Evolutionary conservation across 2,329 filamentous ascomycete species (phyloP).

Genomic region (Monosporascus sp.): DNA sequence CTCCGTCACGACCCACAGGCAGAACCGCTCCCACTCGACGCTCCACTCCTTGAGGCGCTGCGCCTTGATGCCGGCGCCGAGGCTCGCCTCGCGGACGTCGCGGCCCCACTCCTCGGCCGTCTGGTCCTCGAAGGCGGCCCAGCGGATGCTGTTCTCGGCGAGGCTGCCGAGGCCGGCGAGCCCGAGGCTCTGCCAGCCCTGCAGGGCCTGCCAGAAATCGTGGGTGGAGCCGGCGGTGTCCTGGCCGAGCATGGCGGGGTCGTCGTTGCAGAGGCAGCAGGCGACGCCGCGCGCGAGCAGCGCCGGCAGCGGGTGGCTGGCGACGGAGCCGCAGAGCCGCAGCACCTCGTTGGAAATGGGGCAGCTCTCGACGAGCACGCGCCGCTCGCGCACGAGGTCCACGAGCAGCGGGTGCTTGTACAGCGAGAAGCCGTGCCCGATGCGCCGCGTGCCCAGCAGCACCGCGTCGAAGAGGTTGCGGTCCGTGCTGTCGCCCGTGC

Average conservation of each 20-base stretch:
- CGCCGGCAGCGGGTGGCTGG: slow-evolving; percentile 75
- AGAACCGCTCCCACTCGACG: slow-evolving; percentile 82
- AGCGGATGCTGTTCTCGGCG: slow-evolving; percentile 88
- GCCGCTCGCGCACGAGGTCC: slow-evolving; percentile 82
- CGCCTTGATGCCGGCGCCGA: slow-evolving; percentile 67
- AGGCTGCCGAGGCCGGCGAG: slow-evolving; percentile 79
- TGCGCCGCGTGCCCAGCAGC: slow-evolving; percentile 77
- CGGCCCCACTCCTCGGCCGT: slow-evolving; percentile 63
- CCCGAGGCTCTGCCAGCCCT: slow-evolving; percentile 88
- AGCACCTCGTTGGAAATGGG: slow-evolving; percentile 88
- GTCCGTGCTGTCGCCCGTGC: slow-evolving; percentile 71
- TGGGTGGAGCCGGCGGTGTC: slow-evolving; percentile 78
- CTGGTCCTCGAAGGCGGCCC: slow-evolving; percentile 84
- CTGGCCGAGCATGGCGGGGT: slow-evolving; percentile 83
- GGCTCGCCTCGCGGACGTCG: slow-evolving; percentile 67
- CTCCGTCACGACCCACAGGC: slow-evolving; percentile 81
- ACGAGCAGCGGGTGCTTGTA: slow-evolving; percentile 89
- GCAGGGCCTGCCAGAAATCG: slow-evolving; percentile 90
- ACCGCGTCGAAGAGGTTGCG: slow-evolving; percentile 83
- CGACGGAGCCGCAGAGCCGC: slow-evolving; percentile 69
- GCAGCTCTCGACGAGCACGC: slow-evolving; percentile 83
- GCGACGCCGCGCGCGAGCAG: slow-evolving; percentile 79
- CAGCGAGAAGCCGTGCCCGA: slow-evolving; percentile 83
- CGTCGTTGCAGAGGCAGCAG: slow-evolving; percentile 83
- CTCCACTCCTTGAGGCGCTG: slow-evolving; percentile 72